Evolutionary conservation across 1,139 yeast species (phyloP), one percentile per base, ranked within the genome.

Genomic region (Lodderomyces pseudojiufengensis): DNA sequence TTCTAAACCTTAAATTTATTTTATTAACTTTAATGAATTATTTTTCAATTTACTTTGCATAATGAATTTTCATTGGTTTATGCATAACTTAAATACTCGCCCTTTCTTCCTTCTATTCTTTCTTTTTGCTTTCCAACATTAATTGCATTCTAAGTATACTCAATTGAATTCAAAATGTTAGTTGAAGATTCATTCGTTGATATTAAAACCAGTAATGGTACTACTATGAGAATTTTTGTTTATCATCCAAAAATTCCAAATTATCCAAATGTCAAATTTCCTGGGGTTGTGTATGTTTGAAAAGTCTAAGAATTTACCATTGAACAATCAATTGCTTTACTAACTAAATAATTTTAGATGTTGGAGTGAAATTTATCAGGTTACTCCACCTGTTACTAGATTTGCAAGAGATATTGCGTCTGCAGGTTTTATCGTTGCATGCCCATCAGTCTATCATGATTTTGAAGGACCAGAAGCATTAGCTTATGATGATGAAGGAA

Each of bases 331-430:
- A 18, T 18, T 18, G 7, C 20, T 18, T 18, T 18, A 18, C 20
- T 18, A n/a, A n/a, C n/a, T n/a, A n/a, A n/a, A n/a, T n/a, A n/a
- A n/a, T n/a, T n/a, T 18, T 18, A 18, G 20, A 5, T 18, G 29
- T 6, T 84, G 79, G 59, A 78, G 86, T 43, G 95, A 84, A 55
- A 84, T 84, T 46, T 84, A 84, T 56, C 95, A 84, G 57, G 90
- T 80, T 18, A 79, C 82, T 9, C 84, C 84, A 0, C 94, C 95
- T 3, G 95, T 84, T 11, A 64, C 84, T 5, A 65, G 95, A 42
- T 80, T 84, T 52, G 92, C 87, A 28, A 80, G 80, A 48, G 82
- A 75, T 49, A 84, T 84, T 49, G 92, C 92, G 3, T 80, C 87
- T 13, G 83, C 81, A 49, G 95, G 95, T 0, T 84, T 73, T 54